These are phyloP conservation scores for Sinapis alba DNA, from an alignment of 441 rosid genomes.

Conservation along the genomic window DNA sequence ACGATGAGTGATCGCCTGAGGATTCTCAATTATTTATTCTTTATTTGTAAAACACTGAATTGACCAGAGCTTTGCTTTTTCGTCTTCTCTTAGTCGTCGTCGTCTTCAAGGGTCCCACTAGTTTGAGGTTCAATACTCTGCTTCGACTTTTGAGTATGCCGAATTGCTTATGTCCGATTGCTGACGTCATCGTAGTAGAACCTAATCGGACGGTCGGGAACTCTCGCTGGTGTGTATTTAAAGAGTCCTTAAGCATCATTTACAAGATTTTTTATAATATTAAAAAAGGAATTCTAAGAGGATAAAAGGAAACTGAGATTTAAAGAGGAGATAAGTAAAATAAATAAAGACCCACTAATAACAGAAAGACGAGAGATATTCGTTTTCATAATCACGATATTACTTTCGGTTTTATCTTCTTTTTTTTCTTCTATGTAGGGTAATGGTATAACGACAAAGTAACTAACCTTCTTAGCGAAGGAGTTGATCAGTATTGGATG, in stretches of 20 bases:
- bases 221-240: not conserved
- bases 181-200: not conserved
- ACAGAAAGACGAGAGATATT: conserved; percentile 12
- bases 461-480: conserved; percentile 18
- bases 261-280: not conserved
- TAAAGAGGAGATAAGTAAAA: not conserved
- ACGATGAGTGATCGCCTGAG: not conserved
- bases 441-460: not conserved
- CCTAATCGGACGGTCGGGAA: conserved; percentile 20
- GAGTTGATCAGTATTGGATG: not conserved
- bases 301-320: not conserved
- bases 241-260: not conserved
- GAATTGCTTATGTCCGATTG: conserved; percentile 6
- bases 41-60: not conserved
- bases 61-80: not conserved
- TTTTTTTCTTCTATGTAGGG: not conserved
- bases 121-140: conserved; percentile 17
- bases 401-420: not conserved
- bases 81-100: not conserved
- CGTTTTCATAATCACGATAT: conserved; percentile 1
- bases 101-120: conserved; percentile 20
- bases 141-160: not conserved
- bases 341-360: not conserved
- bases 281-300: not conserved
- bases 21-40: not conserved